phyloP scores from a whole-genome alignment of 208 protist genomes.

The Acanthamoeba triangularis region DNA sequence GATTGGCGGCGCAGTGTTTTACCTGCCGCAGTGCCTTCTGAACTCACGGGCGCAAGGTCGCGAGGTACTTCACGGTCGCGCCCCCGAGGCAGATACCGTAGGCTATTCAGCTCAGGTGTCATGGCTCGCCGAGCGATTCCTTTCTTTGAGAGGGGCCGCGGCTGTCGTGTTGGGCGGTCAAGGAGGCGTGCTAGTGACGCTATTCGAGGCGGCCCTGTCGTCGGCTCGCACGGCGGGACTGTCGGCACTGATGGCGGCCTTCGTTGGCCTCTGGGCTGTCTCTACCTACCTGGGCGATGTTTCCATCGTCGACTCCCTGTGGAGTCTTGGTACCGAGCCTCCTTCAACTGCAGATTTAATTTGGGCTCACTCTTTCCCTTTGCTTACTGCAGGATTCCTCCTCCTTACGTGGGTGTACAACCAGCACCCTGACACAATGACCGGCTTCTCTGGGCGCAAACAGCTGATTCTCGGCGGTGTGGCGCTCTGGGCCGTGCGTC shows the following conservation, averaged over 20 bases:
- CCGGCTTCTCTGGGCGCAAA: slow-evolving; percentile 1
- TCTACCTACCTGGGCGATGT: slow-evolving; percentile 2
- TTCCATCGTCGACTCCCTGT: slow-evolving; percentile 70
- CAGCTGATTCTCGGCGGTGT: slow-evolving; percentile 39
- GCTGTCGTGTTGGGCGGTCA: not conserved
- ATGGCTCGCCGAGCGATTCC: not conserved
- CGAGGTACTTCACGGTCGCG: not conserved
- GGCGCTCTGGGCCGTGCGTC: slow-evolving; percentile 47
- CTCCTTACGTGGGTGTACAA: slow-evolving; percentile 29
- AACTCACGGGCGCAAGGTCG: not conserved
- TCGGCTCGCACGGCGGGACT: not conserved
- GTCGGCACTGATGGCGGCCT: slow-evolving; percentile 2
- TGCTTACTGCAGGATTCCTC: slow-evolving; percentile 14
- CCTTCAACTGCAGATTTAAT: no score
- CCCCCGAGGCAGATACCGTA: not conserved
- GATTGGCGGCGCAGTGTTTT: not conserved
- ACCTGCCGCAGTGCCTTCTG: not conserved
- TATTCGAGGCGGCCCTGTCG: not conserved
- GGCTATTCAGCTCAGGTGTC: not conserved
- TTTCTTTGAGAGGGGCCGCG: not conserved
- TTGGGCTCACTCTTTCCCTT: not conserved
- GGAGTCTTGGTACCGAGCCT: slow-evolving; percentile 43
- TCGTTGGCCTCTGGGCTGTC: slow-evolving; percentile 46
- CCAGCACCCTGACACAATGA: slow-evolving; percentile 23
- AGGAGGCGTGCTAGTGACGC: not conserved